These are phyloP conservation scores for Adansonia rubrostipa DNA, from an alignment of 441 rosid genomes.

Conservation along the genomic window DNA sequence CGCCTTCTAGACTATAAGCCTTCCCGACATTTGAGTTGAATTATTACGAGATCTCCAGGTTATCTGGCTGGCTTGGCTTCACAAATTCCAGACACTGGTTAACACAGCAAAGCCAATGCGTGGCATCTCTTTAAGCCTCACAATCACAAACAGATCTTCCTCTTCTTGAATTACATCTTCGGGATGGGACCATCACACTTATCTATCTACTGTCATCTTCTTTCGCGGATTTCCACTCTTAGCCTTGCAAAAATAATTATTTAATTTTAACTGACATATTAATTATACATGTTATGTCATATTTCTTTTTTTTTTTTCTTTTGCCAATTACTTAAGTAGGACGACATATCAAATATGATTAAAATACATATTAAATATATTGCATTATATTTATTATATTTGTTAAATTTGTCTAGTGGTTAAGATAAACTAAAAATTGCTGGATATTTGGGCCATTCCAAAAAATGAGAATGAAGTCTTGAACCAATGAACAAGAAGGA, in stretches of 20 bases:
- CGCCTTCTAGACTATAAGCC: too few relatives aligned
- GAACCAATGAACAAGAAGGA: background rate
- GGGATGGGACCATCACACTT: background rate
- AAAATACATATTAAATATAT: too few relatives aligned
- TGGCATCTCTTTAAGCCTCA: constrained; percentile 32
- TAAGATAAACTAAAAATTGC: background rate
- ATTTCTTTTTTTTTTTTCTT: too few relatives aligned
- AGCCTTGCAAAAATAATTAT: background rate
- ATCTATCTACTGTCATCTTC: background rate
- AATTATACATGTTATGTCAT: background rate
- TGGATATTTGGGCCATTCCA: constrained; percentile 16
- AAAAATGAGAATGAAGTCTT: background rate
- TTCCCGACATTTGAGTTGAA: too few relatives aligned
- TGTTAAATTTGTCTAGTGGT: too few relatives aligned
- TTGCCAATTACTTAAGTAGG: too few relatives aligned
- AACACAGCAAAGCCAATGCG: constrained; percentile 1
- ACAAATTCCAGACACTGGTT: background rate
- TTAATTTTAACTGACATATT: background rate
- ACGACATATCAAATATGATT: too few relatives aligned
- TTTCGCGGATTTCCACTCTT: background rate
- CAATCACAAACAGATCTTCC: background rate
- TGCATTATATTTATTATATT: too few relatives aligned
- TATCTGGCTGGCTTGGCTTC: background rate
- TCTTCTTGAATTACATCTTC: background rate
- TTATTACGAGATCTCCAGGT: background rate